Base-by-base conservation (phyloP, 2,329 filamentous ascomycete species). In the Fusarium veterinarium region DNA sequence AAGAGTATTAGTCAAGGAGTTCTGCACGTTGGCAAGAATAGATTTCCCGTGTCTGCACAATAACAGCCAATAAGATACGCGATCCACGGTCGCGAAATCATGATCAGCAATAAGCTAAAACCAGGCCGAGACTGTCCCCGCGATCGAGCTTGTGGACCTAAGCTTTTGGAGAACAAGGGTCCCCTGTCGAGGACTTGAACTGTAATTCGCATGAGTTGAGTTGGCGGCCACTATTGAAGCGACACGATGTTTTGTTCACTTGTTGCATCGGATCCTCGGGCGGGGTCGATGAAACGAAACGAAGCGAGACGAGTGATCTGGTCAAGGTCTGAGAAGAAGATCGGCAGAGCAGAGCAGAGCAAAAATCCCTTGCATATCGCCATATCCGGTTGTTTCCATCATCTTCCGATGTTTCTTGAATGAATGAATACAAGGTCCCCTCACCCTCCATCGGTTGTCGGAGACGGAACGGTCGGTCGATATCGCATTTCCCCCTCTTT, bases 391-490 rank as follows among this genome's bases (percentile, higher is more conserved):
- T 25, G 8, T 40, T 25, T 28, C 33, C n/a, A 38, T 4, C 17
- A 20, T 23, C 31, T 37, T 41, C 46, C 7, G 5, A 14, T 20
- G n/a, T 19, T 16, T 33, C 5, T 11, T 19, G 20, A 2, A 16
- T n/a, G 20, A 2, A 16, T n/a, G 11, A 9, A 20, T 20, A 17
- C 25, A 38, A n/a, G 23, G 19, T 1, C 8, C 25, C 17, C 19
- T 68, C 65, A 33, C 64, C 44, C 41, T 70, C 30, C 49, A 33
- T 71, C 61, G 53, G 55, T 16, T 67, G 20, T 71, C 63, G 67
- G 62, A 33, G 33, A 8, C 67, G 51, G 62, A 28, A 56, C 42
- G 8, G 59, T 60, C 69, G 60, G 70, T 42, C 40, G 42, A 23
- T 49, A 23, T 49, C 16, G 49, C 44, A 25, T 9, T 41, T 33